Percentiles rank a stretch among this genome's conserved stretches.
phyloP scores from a whole-genome alignment of 164 flowering plant species.

The Umbilicus rupestris region DNA sequence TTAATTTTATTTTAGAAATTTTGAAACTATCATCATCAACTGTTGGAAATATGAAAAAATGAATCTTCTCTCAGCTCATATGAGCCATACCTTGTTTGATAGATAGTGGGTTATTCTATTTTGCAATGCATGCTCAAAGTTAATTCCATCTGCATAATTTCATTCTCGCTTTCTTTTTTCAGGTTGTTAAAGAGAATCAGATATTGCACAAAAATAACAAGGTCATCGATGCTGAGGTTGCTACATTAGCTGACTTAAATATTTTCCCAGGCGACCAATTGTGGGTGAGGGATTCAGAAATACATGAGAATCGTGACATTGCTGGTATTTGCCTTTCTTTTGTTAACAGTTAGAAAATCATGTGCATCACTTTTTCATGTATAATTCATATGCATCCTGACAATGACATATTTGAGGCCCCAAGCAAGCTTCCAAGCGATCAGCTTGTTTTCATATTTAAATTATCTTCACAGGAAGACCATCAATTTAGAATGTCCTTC shows the following conservation, averaged over 20 bases:
- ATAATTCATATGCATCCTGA: neutral
- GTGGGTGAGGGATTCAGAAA: slow-evolving; percentile 86
- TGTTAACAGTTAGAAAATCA: neutral
- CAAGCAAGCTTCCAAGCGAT: too few relatives aligned
- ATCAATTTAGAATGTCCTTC: too few relatives aligned
- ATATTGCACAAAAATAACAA: slow-evolving; percentile 68
- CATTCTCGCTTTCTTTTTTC: slow-evolving; percentile 7
- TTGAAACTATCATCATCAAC: neutral
- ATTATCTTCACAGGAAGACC: too few relatives aligned
- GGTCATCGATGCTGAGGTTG: slow-evolving; percentile 57
- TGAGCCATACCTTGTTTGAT: too few relatives aligned
- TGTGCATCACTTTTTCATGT: neutral
- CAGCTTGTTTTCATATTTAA: too few relatives aligned
- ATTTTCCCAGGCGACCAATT: slow-evolving; percentile 84
- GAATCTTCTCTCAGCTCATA: neutral
- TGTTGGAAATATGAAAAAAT: neutral
- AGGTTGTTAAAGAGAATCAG: slow-evolving; percentile 97
- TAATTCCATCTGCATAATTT: neutral
- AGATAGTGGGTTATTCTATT: neutral
- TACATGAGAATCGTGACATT: slow-evolving; percentile 88
- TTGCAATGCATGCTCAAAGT: neutral
- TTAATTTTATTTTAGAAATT: neutral
- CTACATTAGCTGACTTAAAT: slow-evolving; percentile 79
- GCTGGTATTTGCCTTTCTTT: slow-evolving; percentile 48
- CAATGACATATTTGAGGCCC: neutral